Percentiles rank a stretch among this genome's conserved stretches.
Conservation (phyloP, 2,329 filamentous ascomycete species). For the Penicillium olsonii region DNA sequence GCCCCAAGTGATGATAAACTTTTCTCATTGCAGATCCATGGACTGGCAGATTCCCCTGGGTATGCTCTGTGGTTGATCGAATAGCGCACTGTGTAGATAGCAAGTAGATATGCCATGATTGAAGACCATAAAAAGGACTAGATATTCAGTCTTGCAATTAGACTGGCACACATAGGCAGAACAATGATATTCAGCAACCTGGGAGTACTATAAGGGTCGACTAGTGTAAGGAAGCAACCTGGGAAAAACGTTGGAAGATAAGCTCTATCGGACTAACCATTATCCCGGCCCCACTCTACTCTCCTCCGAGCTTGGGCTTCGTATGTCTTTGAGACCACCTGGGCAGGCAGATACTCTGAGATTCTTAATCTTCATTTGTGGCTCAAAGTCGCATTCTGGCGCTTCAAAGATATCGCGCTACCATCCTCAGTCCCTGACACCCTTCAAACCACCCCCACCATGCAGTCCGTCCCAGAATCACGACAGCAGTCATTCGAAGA, state of each 20-base stretch:
- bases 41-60: no score
- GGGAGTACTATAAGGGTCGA: no score
- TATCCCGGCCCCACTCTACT: conserved; percentile 12
- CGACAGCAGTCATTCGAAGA: conserved; percentile 96
- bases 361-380: background rate
- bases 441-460: conserved; percentile 31
- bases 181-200: no score
- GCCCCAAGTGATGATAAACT: no score
- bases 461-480: conserved; percentile 66
- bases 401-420: background rate
- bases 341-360: background rate
- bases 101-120: no score
- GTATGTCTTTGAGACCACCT: background rate
- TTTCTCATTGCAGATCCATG: no score
- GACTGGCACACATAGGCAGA: no score
- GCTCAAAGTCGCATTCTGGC: background rate
- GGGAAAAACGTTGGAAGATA: conserved; percentile 6
- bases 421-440: background rate
- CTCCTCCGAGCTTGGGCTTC: conserved; percentile 7
- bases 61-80: no score
- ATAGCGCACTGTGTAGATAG: no score
- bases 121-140: no score
- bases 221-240: no score
- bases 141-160: no score
- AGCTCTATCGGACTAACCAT: conserved; percentile 20